Conservation (phyloP, 2,329 filamentous ascomycete species). For the Dactylellina cionopaga region DNA sequence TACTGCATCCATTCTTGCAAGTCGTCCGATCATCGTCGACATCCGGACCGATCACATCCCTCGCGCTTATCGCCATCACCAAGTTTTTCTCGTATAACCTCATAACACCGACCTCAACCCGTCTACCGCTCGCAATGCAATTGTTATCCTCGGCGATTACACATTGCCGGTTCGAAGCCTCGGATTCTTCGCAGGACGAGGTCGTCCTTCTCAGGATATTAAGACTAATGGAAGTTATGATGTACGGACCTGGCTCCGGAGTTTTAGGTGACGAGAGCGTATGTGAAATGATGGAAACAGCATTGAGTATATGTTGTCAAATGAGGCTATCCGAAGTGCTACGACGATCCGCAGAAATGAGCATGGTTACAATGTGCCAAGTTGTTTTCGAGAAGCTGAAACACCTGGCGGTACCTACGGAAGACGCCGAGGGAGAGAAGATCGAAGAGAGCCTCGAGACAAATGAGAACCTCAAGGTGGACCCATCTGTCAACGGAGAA, state of each 20-base stretch:
- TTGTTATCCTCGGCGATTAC: conserved; percentile 93
- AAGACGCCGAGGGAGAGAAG: conserved; percentile 67
- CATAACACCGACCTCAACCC: conserved; percentile 82
- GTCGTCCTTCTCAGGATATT: conserved; percentile 93
- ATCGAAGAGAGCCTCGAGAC: conserved; percentile 75
- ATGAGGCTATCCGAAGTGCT: conserved; percentile 89
- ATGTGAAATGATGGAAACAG: conserved; percentile 99
- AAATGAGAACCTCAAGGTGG: conserved; percentile 83
- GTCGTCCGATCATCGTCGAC: conserved; percentile 97
- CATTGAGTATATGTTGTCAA: conserved; percentile 96
- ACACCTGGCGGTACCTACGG: conserved; percentile 78
- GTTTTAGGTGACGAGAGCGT: conserved; percentile 97
- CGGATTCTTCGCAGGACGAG: conserved; percentile 92
- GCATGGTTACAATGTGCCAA: conserved; percentile 99
- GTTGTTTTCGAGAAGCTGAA: conserved; percentile 96
- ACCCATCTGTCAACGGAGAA: conserved; percentile 76
- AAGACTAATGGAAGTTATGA: conserved; percentile 98
- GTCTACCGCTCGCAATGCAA: conserved; percentile 91
- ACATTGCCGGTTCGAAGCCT: conserved; percentile 96
- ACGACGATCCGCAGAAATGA: conserved; percentile 89
- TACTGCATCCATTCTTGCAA: conserved; percentile 93
- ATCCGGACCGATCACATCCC: conserved; percentile 92
- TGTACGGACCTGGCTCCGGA: conserved; percentile 89
- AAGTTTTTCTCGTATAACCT: conserved; percentile 98
- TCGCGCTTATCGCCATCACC: conserved; percentile 90